Evolutionary conservation across 257 asterid species (phyloP).

Genomic region (Nicotiana benthamiana): DNA sequence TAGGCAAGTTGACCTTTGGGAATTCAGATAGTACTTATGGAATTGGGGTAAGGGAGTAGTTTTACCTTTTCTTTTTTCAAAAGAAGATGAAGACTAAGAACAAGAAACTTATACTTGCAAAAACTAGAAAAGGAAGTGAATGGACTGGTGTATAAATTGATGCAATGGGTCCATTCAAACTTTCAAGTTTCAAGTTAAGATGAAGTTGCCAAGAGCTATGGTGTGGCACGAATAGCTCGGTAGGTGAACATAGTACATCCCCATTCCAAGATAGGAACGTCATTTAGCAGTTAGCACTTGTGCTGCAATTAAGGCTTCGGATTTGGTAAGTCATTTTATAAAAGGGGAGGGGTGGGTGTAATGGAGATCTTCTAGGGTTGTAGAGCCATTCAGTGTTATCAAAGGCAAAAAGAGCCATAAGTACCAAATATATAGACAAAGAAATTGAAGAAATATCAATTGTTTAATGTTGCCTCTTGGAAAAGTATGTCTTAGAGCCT

Average conservation of each 20-base stretch:
- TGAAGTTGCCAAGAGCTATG: background rate
- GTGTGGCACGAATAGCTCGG: background rate
- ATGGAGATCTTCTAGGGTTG: background rate
- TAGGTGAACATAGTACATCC: background rate
- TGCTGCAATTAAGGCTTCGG: background rate
- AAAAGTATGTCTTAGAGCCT: too few species aligned
- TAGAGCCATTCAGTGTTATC: background rate
- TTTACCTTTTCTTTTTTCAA: too few species aligned
- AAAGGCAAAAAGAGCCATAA: too few species aligned
- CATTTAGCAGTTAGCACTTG: background rate
- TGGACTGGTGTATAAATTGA: background rate
- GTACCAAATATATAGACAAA: too few species aligned
- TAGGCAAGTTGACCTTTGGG: too few species aligned
- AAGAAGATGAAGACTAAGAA: background rate
- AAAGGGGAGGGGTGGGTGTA: background rate
- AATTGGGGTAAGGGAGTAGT: too few species aligned
- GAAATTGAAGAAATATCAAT: too few species aligned
- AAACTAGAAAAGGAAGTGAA: background rate
- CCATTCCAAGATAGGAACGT: too few species aligned
- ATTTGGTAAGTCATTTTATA: background rate
- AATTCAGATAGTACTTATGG: too few species aligned
- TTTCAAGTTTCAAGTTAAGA: background rate
- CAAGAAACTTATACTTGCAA: background rate
- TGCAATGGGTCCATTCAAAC: background rate
- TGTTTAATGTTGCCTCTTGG: too few species aligned